phyloP scores from a whole-genome alignment of 805 yeast species.

The Sungouiozyma ichnusensis region DNA sequence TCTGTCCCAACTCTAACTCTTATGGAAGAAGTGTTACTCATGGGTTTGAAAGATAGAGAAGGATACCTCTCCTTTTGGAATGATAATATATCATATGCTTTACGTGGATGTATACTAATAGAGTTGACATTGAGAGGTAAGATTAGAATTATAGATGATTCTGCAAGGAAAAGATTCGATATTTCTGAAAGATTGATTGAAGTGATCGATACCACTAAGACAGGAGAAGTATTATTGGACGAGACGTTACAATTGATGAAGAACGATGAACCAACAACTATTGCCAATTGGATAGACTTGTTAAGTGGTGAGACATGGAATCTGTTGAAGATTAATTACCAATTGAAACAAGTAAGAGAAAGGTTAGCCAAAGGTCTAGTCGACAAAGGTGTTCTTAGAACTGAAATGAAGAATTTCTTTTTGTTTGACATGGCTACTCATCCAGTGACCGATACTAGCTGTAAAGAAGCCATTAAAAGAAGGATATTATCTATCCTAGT shows the following conservation, averaged over 20 bases:
- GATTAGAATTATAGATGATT: conserved; percentile 82
- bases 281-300: conserved; percentile 87
- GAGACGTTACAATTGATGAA: conserved; percentile 89
- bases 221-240: conserved; percentile 92
- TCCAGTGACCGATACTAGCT: conserved; percentile 77
- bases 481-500: conserved; percentile 64
- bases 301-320: conserved; percentile 97
- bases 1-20: conserved; percentile 69
- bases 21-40: conserved; percentile 90
- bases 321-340: conserved; percentile 85
- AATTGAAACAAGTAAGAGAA: conserved; percentile 94
- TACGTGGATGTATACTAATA: conserved; percentile 85
- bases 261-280: conserved; percentile 64
- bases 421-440: conserved; percentile 98
- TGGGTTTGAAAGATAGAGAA: conserved; percentile 92
- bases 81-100: conserved; percentile 91
- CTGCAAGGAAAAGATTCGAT: conserved; percentile 82
- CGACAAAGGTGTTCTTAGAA: conserved; percentile 91
- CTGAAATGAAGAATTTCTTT: conserved; percentile 90
- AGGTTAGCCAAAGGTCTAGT: conserved; percentile 93
- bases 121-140: conserved; percentile 89
- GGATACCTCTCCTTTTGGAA: conserved; percentile 97
- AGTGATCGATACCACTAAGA: conserved; percentile 72
- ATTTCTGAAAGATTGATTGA: conserved; percentile 79
- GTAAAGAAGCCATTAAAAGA: conserved; percentile 71